A percentile compares a stretch with the other conserved stretches of the same genome.
Evolutionary conservation across 768 basidiomycete genomes (phyloP).

Genomic region (Gloeopeniophorella convolvens): DNA sequence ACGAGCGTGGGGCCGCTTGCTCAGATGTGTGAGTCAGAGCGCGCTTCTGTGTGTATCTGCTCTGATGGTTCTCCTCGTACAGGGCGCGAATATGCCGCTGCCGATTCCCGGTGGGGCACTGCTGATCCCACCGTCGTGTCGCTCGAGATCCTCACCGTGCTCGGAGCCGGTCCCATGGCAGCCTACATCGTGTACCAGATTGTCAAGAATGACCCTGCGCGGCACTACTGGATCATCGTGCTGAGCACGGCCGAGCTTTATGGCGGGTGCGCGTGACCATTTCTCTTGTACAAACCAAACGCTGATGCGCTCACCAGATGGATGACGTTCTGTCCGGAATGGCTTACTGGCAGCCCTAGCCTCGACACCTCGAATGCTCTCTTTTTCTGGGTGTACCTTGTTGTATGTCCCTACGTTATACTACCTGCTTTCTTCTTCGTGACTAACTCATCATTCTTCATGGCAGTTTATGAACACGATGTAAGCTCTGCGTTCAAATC

Average conservation of each 20-base stretch:
- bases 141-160: conserved; percentile 77
- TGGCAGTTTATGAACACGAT: conserved; percentile 73
- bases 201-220: conserved; percentile 53
- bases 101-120: conserved; percentile 77
- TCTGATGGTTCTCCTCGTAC: neutral
- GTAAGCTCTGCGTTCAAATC: conserved; percentile 36
- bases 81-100: conserved; percentile 80
- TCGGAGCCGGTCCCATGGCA: conserved; percentile 69
- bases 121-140: conserved; percentile 77
- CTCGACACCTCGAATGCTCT: conserved; percentile 64
- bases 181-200: conserved; percentile 66
- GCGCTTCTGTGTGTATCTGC: neutral
- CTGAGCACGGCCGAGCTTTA: conserved; percentile 72
- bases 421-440: conserved; percentile 32
- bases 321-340: conserved; percentile 90
- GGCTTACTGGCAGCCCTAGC: conserved; percentile 69
- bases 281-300: neutral
- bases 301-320: conserved; percentile 29
- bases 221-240: conserved; percentile 77
- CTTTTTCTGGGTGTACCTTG: conserved; percentile 74
- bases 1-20: conserved; percentile 64
- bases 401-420: conserved; percentile 43
- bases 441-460: neutral
- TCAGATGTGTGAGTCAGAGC: conserved; percentile 54
- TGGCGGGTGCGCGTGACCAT: conserved; percentile 48